Conservation (phyloP, 257 asterid species). For the Sherardia arvensis region DNA sequence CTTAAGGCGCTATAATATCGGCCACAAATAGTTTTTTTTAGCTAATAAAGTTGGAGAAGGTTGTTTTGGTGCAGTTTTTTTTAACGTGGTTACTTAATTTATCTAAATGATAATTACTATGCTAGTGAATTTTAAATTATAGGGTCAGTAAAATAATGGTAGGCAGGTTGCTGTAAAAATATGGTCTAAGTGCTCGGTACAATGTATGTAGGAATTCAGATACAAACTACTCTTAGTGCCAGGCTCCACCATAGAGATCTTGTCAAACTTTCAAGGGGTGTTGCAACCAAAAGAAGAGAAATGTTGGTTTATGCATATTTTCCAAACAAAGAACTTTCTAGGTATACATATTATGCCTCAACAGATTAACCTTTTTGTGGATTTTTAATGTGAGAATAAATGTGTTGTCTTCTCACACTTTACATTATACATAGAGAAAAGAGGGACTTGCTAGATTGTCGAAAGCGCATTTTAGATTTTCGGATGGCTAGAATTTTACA, state of each 20-base stretch:
- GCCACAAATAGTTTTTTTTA: constrained; percentile 16
- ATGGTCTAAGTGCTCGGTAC: constrained; percentile 17
- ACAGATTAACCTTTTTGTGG: not conserved
- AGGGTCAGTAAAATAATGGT: constrained; percentile 21
- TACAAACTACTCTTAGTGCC: constrained; percentile 22
- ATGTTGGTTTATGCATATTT: constrained; percentile 24
- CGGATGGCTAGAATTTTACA: not conserved
- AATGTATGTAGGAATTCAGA: constrained; percentile 28
- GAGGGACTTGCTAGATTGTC: not conserved
- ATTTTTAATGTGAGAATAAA: not conserved
- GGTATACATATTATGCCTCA: not conserved
- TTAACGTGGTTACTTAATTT: not conserved
- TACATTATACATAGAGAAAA: not conserved
- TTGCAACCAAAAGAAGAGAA: constrained; percentile 23
- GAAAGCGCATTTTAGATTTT: not conserved
- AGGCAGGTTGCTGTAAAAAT: constrained; percentile 22
- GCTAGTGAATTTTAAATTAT: not conserved
- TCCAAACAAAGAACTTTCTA: constrained; percentile 26
- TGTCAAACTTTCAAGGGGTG: constrained; percentile 24
- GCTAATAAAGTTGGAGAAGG: constrained; percentile 24
- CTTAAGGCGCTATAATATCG: constrained; percentile 9
- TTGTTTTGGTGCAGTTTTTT: constrained; percentile 16
- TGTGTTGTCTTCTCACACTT: not conserved
- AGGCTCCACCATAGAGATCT: constrained; percentile 29
- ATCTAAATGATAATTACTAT: not conserved